Base-by-base conservation (phyloP, 257 asterid genomes). In the Anisodus tanguticus region DNA sequence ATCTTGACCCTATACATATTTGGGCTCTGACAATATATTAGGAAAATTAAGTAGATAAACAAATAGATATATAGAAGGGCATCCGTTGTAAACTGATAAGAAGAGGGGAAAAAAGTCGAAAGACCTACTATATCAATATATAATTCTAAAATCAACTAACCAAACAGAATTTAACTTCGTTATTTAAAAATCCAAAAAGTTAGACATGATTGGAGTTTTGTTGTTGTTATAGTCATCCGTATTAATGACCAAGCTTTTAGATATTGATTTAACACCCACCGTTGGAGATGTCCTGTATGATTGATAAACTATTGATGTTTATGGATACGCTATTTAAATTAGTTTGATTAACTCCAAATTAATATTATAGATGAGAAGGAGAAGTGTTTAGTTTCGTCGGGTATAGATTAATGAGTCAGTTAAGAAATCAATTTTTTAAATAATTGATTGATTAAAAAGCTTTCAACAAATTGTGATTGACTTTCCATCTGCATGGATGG, bases 231-330 rank as follows among this genome's bases (percentile, higher is more conserved):
- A 31, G 70, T 26, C 78, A 47, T 31, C 74, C 74, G 37, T 35
- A 64, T 47, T 16, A 15, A 39, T 17, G 64, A 85, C 49, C 45
- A 57, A 79, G 68, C 80, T 69, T 69, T 80, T 89, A 83, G 95
- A 94, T 79, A 91, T 85, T 84, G 96, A 94, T 93, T 89, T 93
- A 81, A 66, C 94, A 94, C 90, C 97, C 94, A 90, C 97, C 92
- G 57, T 85, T 90, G 80, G 87, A 86, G 89, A 90, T 90, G 91
- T 78, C 96, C 93, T 92, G 95, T 89, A 83, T 84, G 80, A 54
- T 89, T 91, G 85, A 87, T 90, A 51, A 91, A 83, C 83, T 74
- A 67, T 54, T 86, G 97, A 93, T 88, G 97, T 91, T 85, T 87
- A 94, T 85, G 86, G 89, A 82, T 83, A 90, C 63, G 13, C 81